Base-by-base conservation (phyloP, 257 asterid genomes). In the Voacanga thouarsii region DNA sequence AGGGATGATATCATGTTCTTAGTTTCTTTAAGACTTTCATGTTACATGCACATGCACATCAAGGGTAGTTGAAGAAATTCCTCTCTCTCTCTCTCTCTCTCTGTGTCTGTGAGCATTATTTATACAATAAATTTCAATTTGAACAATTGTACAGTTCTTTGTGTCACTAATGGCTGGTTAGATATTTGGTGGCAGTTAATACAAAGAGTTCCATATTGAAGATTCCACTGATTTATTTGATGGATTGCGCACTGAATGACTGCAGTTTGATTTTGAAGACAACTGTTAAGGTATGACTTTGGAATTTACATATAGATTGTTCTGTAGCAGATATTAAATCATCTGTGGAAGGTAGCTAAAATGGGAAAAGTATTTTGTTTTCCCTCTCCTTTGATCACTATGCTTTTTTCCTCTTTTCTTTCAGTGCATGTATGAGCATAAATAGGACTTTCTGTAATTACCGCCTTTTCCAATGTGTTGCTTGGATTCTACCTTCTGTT, bases 221-320 rank as follows among this genome's bases (percentile, higher is more conserved):
- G 87, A 89, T 92, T 84, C 99, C 99, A 10, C 87, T 86, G 50
- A 86, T 95, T 77, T 95, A 90, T 86, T 83, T 89, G 90, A 95
- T 95, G 97, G 98, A 95, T 82, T 95, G 99, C 89, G 86, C 92
- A 57, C 83, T 53, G 70, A 95, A 95, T 55, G 99, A 95, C 90
- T 95, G 99, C 86, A 82, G 94, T 84, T 84, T 80, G 77, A 86
- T 93, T 83, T 79, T 88, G 77, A 85, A 84, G 84, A 83, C 96
- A 69, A 71, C 61, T 66, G 83, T 79, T 82, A 93, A 95, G 99
- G 99, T 95, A 79, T 44, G 79, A 81, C 71, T 63, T 41, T 24
- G n/a, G 26, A 64, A 43, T 28, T 26, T 41, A 37, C 12, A 3
- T n/a, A 61, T 57, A 21, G 12, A 53, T 59, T n/a, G 18, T 39